Base-by-base conservation (phyloP, 352 stramenopile genomes). In the Globisporangium nodosum region DNA sequence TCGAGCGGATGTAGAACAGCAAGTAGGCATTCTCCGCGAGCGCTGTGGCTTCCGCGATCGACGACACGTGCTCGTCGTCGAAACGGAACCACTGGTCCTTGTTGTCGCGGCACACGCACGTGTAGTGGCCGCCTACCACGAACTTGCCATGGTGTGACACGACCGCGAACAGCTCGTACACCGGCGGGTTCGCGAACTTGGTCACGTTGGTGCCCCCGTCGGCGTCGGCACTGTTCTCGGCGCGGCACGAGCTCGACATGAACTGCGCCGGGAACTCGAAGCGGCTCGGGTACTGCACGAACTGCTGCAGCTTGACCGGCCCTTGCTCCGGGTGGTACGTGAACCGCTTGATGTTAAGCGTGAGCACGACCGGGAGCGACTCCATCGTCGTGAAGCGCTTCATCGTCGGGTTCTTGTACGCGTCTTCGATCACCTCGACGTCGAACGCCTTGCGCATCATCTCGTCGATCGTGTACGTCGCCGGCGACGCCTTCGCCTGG, bases 71-170 rank as follows among this genome's bases (percentile, higher is more conserved):
- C 68, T 94, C 85, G 63, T 94, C 85, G 49, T 94, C 70, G 54
- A 84, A 94, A 43, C 75, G 74, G 66, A 89, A 91, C 85, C 85
- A 94, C 68, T 94, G 85, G 58, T 92, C 85, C 57, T 92, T 94
- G 68, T 91, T 91, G 70, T 94, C 85, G 20, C 82, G 82, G 47
- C 85, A 94, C 37, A 92, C 70, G 15, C 78, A 83, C 45, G 85
- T 94, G 67, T 94, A 94, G 66, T 94, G 85, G 3, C 85, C 85
- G 21, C 85, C 85, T 0, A 91, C 77, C 20, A 91, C 80, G 39
- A 85, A 85, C 53, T 90, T 88, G 54, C 85, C 85, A 15, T 91
- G 65, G 51, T 94, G 85, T 15, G 82, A 90, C 5, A 94, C 82
- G 20, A 94, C 85, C 0, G 85, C 83, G 70, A 92, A 94, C 9